These are phyloP conservation scores for Metschnikowia shivogae DNA, from an alignment of 805 yeast species.

Conservation along the genomic window DNA sequence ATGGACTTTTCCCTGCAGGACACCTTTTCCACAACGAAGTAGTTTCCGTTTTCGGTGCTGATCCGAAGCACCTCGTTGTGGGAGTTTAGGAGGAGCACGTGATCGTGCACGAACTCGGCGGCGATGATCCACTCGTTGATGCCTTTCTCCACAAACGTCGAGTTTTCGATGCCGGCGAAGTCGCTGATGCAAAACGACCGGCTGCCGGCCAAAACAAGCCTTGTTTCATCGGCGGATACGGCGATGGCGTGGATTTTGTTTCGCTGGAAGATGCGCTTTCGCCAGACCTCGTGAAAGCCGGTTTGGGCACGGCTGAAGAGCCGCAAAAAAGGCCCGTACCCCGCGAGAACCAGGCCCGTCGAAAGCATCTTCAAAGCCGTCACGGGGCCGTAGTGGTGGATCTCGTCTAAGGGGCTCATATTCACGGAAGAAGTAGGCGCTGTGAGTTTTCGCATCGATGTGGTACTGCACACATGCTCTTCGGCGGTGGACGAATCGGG, in stretches of 20 bases:
- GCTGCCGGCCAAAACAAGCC: constrained; percentile 60
- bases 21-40: constrained; percentile 25
- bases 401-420: constrained; percentile 9
- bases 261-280: constrained; percentile 50
- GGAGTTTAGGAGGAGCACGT: constrained; percentile 60
- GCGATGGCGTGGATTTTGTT: constrained; percentile 83
- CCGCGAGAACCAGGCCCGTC: constrained; percentile 43
- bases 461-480: constrained; percentile 1
- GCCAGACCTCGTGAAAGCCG: constrained; percentile 24
- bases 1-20: constrained; percentile 72
- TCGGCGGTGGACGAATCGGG: background rate
- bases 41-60: constrained; percentile 8
- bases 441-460: background rate
- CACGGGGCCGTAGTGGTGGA: constrained; percentile 61
- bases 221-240: constrained; percentile 24
- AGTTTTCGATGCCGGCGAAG: constrained; percentile 5
- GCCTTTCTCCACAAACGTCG: constrained; percentile 39
- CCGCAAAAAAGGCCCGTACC: constrained; percentile 67
- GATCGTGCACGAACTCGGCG: constrained; percentile 42
- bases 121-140: constrained; percentile 79
- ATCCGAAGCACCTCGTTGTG: constrained; percentile 59
- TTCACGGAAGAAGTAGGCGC: background rate
- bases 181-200: constrained; percentile 53
- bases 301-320: constrained; percentile 37
- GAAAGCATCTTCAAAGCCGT: constrained; percentile 52